Percentiles rank a stretch among this genome's conserved stretches.
These are phyloP conservation scores for Elongisporangium undulatum DNA, from an alignment of 352 stramenopile species.

Conservation along the genomic window DNA sequence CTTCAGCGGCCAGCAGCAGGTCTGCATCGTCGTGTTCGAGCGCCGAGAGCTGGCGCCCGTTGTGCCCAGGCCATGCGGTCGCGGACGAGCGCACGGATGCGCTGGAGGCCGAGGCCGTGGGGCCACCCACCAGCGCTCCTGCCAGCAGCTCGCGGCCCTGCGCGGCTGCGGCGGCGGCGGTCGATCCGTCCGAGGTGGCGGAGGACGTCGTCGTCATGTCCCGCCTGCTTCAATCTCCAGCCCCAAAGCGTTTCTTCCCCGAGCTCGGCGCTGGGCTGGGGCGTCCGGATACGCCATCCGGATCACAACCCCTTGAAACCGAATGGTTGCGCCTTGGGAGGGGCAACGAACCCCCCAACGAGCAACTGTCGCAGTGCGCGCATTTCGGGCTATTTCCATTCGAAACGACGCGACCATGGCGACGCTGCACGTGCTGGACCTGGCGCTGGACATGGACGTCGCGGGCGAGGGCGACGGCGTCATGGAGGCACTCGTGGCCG, in stretches of 20 bases:
- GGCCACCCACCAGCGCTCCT: conserved; percentile 15
- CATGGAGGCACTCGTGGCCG: conserved; percentile 47
- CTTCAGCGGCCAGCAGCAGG: conserved; percentile 12
- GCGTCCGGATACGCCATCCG: not conserved
- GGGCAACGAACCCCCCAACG: not conserved
- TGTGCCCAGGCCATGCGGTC: conserved; percentile 1
- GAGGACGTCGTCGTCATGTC: not conserved
- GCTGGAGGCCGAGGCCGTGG: not conserved
- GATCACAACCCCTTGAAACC: not conserved
- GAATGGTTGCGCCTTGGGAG: not conserved
- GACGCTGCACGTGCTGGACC: conserved; percentile 6
- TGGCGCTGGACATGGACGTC: conserved; percentile 35
- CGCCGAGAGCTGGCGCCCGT: conserved; percentile 4
- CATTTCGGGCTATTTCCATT: not conserved
- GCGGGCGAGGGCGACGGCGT: conserved; percentile 19
- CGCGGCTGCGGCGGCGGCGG: conserved; percentile 21
- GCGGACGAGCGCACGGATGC: not conserved
- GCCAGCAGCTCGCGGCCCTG: conserved; percentile 45
- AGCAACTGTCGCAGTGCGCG: not conserved
- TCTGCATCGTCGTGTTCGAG: conserved; percentile 22
- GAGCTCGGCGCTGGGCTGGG: not conserved
- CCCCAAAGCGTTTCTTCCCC: not conserved
- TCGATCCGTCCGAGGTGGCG: conserved; percentile 1
- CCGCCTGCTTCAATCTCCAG: not conserved
- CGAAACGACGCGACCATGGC: conserved; percentile 9